These are phyloP conservation scores for Cerioporus squamosus DNA, from an alignment of 1,284 basidiomycete species.

Conservation along the genomic window DNA sequence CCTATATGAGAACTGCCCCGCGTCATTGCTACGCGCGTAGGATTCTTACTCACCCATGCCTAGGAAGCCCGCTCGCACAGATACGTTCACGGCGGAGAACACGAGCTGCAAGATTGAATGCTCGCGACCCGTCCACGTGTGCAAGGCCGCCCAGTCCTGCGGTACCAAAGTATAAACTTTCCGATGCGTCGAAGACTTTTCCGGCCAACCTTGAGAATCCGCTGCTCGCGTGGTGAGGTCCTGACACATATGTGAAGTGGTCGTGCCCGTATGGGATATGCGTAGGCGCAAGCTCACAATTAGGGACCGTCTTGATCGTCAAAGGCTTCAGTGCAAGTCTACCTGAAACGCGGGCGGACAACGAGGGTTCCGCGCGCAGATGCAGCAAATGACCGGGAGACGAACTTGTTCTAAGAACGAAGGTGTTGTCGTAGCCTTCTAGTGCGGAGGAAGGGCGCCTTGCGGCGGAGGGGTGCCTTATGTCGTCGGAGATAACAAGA, in stretches of 20 bases:
- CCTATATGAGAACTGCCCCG: not conserved
- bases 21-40: not conserved
- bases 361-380: slow-evolving; percentile 8
- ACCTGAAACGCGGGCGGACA: slow-evolving; percentile 9
- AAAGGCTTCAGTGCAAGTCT: not conserved
- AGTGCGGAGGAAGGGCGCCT: slow-evolving; percentile 15
- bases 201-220: slow-evolving; percentile 15
- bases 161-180: slow-evolving; percentile 27
- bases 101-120: slow-evolving; percentile 15
- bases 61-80: slow-evolving; percentile 12
- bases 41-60: not conserved
- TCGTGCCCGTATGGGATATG: not conserved
- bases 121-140: slow-evolving; percentile 14
- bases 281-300: not conserved
- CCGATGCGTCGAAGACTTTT: slow-evolving; percentile 13
- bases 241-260: too few relatives aligned
- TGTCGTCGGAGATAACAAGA: slow-evolving; percentile 20
- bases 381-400: slow-evolving; percentile 18
- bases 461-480: slow-evolving; percentile 15
- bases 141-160: slow-evolving; percentile 2
- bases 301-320: not conserved
- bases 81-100: slow-evolving; percentile 13
- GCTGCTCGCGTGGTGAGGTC: slow-evolving; percentile 2
- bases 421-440: slow-evolving; percentile 18
- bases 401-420: slow-evolving; percentile 15